phyloP scores from a whole-genome alignment of 208 protist species.

The Phytomonas sp. region DNA sequence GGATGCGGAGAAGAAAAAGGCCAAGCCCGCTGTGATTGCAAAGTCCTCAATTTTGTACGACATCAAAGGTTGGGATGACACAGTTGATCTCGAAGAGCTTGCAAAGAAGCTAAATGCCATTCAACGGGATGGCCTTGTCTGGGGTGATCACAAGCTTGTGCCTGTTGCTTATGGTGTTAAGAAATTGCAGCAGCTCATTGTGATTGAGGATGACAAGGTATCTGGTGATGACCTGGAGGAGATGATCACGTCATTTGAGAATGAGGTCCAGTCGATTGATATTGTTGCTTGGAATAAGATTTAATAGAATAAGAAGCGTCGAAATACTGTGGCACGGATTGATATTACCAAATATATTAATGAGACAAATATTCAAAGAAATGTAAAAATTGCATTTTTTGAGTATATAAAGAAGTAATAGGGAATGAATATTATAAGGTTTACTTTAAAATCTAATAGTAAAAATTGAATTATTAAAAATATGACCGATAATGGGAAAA shows the following conservation, averaged over 20 bases:
- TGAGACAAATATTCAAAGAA: not conserved
- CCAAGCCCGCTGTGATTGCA: slow-evolving; percentile 72
- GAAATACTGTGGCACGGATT: not conserved
- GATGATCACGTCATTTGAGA: slow-evolving; percentile 87
- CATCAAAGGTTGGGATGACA: slow-evolving; percentile 93
- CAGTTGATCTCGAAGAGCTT: slow-evolving; percentile 79
- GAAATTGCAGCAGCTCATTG: slow-evolving; percentile 92
- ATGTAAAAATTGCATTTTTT: not conserved
- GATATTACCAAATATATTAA: not conserved
- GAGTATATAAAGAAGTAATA: not conserved
- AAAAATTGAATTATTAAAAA: not conserved
- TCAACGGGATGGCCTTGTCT: slow-evolving; percentile 83
- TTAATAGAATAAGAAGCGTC: slow-evolving; percentile 36
- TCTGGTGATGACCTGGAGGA: slow-evolving; percentile 92
- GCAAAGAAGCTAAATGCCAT: slow-evolving; percentile 79
- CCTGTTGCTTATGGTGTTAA: slow-evolving; percentile 93
- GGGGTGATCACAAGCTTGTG: slow-evolving; percentile 87
- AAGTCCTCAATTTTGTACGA: slow-evolving; percentile 90
- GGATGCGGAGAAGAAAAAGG: slow-evolving; percentile 76
- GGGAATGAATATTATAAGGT: not conserved
- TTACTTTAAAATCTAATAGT: not conserved
- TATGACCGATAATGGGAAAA: slow-evolving; percentile 4
- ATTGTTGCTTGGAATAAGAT: slow-evolving; percentile 96
- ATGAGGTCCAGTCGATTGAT: slow-evolving; percentile 93
- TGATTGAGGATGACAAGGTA: slow-evolving; percentile 94